These are phyloP conservation scores for Schoenoplectus tabernaemontani DNA, from an alignment of 202 grass and related monocot species.

Conservation along the genomic window DNA sequence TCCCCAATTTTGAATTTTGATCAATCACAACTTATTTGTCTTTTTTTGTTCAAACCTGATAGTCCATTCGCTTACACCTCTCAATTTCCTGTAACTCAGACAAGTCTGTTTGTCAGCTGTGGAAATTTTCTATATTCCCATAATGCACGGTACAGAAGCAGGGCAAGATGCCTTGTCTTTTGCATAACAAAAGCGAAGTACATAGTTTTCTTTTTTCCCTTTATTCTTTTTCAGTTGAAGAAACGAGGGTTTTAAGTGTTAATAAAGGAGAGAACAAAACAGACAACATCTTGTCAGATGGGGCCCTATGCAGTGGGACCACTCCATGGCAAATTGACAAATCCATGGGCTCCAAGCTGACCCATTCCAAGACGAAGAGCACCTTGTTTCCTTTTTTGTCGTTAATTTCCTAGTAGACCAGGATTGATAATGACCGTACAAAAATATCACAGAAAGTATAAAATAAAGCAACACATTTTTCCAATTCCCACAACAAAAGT, in stretches of 20 bases:
- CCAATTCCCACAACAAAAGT: not conserved
- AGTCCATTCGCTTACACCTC: not conserved
- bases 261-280: conserved; percentile 4
- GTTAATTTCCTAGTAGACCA: not conserved
- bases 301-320: conserved; percentile 3
- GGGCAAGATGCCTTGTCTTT: not conserved
- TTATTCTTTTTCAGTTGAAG: not conserved
- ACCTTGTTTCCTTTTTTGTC: conserved; percentile 16
- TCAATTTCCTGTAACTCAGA: conserved; percentile 1
- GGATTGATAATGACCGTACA: not conserved
- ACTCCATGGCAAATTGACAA: not conserved
- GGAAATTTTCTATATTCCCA: not conserved
- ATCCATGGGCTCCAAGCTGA: conserved; percentile 3
- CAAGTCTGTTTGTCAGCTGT: not conserved
- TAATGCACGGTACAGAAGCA: not conserved
- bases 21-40: not conserved
- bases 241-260: not conserved
- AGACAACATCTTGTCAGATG: not conserved
- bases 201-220: not conserved
- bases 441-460: not conserved
- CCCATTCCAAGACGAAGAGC: not conserved
- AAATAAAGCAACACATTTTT: not conserved
- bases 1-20: not conserved
- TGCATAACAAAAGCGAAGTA: not conserved
- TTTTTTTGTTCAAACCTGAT: not conserved